Conservation (phyloP, 2,329 filamentous ascomycete genomes). For the Elsinoe arachidis region DNA sequence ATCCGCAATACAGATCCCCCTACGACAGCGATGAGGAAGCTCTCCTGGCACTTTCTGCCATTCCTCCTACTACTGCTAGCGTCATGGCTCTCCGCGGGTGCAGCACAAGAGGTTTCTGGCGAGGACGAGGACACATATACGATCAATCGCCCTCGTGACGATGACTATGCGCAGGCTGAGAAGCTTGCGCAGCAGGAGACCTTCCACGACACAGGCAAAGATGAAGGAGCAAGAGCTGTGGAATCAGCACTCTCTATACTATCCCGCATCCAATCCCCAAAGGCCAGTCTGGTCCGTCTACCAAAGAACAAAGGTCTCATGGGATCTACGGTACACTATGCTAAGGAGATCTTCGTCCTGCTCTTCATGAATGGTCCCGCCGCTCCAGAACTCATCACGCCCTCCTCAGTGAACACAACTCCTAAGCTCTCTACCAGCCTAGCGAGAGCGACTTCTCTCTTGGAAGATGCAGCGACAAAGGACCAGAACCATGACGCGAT, state of each 20-base stretch:
- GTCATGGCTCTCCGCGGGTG: not conserved
- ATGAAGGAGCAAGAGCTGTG: slow-evolving; percentile 29
- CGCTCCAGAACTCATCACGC: slow-evolving; percentile 33
- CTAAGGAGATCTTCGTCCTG: slow-evolving; percentile 52
- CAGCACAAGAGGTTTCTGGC: not conserved
- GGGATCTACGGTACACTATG: slow-evolving; percentile 51
- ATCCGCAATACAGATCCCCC: not conserved
- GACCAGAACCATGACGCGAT: slow-evolving; percentile 68
- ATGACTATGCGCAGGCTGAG: not conserved
- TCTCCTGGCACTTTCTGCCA: slow-evolving; percentile 1
- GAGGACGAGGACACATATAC: not conserved
- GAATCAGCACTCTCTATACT: slow-evolving; percentile 35
- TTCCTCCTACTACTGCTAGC: not conserved
- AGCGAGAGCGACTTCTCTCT: slow-evolving; percentile 48
- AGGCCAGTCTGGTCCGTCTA: slow-evolving; percentile 29
- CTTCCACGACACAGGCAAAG: not conserved
- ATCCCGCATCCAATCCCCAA: slow-evolving; percentile 33
- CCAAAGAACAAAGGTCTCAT: slow-evolving; percentile 50
- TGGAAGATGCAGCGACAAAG: slow-evolving; percentile 48
- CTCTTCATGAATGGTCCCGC: slow-evolving; percentile 57
- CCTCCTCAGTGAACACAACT: slow-evolving; percentile 29
- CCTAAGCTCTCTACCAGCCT: slow-evolving; percentile 44
- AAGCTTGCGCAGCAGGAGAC: not conserved
- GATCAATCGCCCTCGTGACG: not conserved
- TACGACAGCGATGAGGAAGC: not conserved